phyloP scores from a whole-genome alignment of 2,329 filamentous ascomycete genomes.

The Cercospora zeina region DNA sequence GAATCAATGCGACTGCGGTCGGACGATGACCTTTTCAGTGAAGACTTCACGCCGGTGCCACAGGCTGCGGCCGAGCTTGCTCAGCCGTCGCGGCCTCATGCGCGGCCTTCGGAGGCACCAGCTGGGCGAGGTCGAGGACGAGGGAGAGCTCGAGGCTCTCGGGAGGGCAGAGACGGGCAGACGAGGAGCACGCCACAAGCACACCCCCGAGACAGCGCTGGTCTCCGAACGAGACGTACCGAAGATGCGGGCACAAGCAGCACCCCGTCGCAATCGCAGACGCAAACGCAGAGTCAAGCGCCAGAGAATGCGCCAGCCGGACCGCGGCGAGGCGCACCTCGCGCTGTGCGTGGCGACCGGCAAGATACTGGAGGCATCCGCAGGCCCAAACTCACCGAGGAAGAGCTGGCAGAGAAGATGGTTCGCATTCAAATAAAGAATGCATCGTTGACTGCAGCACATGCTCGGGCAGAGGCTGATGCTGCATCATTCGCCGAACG shows the following conservation, averaged over 20 bases:
- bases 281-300: conserved; percentile 14
- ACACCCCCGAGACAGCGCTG: background rate
- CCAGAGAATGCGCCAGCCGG: conserved; percentile 32
- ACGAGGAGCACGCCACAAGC: conserved; percentile 2
- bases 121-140: conserved; percentile 27
- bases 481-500: conserved; percentile 63
- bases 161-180: conserved; percentile 21
- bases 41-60: conserved; percentile 52
- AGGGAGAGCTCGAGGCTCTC: conserved; percentile 30
- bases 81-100: conserved; percentile 20
- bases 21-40: conserved; percentile 54
- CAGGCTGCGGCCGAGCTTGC: conserved; percentile 42
- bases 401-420: conserved; percentile 62
- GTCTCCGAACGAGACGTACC: background rate
- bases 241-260: conserved; percentile 3
- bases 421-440: conserved; percentile 63
- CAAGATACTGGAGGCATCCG: conserved; percentile 41
- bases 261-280: background rate
- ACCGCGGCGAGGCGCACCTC: conserved; percentile 28
- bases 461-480: conserved; percentile 68
- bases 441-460: conserved; percentile 59
- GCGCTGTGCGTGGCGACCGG: conserved; percentile 41
- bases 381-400: conserved; percentile 64
- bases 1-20: conserved; percentile 54
- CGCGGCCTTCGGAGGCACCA: conserved; percentile 13